Conservation (phyloP, 441 rosid genomes). For the Iberis amara region DNA sequence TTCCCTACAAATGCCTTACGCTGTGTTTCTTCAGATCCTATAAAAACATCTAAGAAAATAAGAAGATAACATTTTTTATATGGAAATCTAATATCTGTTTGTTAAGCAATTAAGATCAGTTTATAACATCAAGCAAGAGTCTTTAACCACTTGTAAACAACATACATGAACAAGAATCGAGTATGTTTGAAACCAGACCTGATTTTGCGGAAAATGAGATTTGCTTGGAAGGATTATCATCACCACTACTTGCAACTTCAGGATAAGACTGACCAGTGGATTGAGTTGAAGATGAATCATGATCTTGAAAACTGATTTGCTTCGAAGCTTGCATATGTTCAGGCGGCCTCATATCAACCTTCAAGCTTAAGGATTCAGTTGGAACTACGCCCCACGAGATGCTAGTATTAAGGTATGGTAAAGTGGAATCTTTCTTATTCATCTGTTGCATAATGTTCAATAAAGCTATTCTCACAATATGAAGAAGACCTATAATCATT, state of each 20-base stretch:
- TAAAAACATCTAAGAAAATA: constrained; percentile 7
- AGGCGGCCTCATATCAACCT: constrained; percentile 39
- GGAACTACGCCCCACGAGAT: constrained; percentile 37
- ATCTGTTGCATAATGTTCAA: constrained; percentile 30
- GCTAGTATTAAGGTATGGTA: constrained; percentile 35
- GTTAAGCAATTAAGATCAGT: constrained; percentile 8
- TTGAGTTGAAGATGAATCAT: constrained; percentile 61
- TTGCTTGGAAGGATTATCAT: constrained; percentile 33
- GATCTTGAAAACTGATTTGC: constrained; percentile 54
- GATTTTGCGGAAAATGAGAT: constrained; percentile 29
- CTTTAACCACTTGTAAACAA: neutral
- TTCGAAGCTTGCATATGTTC: constrained; percentile 35
- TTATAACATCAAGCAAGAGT: constrained; percentile 17
- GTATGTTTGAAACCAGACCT: constrained; percentile 27
- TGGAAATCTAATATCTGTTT: neutral
- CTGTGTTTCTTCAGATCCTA: constrained; percentile 45
- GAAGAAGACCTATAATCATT: constrained; percentile 8
- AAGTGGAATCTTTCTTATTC: constrained; percentile 36
- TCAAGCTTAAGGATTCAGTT: constrained; percentile 40
- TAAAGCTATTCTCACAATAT: neutral
- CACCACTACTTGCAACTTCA: constrained; percentile 47
- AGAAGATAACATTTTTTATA: neutral
- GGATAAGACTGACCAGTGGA: constrained; percentile 63
- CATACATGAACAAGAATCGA: neutral
- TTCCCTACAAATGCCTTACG: constrained; percentile 36